phyloP scores from a whole-genome alignment of 192 early-diverging fungal genomes.

The Coemansia sp. region DNA sequence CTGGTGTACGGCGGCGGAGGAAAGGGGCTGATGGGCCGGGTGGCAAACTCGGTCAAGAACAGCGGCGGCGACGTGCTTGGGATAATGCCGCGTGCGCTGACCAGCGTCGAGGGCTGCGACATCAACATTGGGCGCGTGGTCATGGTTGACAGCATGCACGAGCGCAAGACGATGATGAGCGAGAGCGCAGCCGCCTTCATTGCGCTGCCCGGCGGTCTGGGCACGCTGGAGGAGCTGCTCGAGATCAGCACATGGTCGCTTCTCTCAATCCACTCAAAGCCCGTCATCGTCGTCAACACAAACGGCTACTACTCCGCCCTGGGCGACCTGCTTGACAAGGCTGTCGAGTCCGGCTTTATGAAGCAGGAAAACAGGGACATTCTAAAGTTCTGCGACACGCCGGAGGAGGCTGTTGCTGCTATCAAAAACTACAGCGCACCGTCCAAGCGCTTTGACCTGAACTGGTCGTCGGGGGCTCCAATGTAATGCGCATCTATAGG shows the following conservation, averaged over 20 bases:
- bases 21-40: conserved; percentile 77
- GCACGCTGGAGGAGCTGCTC: conserved; percentile 85
- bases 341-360: conserved; percentile 69
- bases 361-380: conserved; percentile 50
- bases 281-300: conserved; percentile 75
- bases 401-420: conserved; percentile 59
- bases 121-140: conserved; percentile 55
- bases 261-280: conserved; percentile 78
- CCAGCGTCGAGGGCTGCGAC: conserved; percentile 48
- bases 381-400: conserved; percentile 61
- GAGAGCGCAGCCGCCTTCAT: conserved; percentile 71
- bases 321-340: conserved; percentile 61
- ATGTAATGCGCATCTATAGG: background rate
- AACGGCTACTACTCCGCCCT: conserved; percentile 76
- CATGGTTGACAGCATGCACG: conserved; percentile 80
- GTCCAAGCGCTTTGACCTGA: conserved; percentile 49
- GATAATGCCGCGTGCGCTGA: conserved; percentile 72
- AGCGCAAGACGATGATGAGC: conserved; percentile 75
- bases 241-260: conserved; percentile 82
- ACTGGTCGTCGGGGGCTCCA: conserved; percentile 45
- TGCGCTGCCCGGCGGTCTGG: conserved; percentile 83
- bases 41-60: conserved; percentile 66
- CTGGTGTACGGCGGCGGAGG: conserved; percentile 72
- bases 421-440: conserved; percentile 58
- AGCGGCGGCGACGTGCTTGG: conserved; percentile 68